Percentiles rank a stretch among this genome's conserved stretches.
These are phyloP conservation scores for Oryza rufipogon DNA, from an alignment of 176 grass and related monocot species.

Conservation along the genomic window DNA sequence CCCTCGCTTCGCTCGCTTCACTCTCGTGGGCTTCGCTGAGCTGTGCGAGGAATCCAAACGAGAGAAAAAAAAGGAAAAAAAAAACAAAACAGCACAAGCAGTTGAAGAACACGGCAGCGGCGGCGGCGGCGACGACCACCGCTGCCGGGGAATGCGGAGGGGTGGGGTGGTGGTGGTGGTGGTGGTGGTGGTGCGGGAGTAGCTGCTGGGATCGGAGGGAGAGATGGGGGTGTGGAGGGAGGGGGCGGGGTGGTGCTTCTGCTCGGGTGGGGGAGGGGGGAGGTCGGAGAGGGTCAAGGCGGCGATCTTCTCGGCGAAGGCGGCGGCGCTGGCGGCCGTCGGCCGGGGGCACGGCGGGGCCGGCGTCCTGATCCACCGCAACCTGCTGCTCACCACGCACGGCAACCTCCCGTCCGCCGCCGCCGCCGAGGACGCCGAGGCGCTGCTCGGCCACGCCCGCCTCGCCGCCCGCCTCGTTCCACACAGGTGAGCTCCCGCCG, in stretches of 20 bases:
- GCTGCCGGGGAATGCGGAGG: slow-evolving; percentile 42
- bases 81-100: slow-evolving; percentile 42
- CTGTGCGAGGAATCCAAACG: background rate
- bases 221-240: slow-evolving; percentile 68
- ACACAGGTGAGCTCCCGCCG: slow-evolving; percentile 52
- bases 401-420: slow-evolving; percentile 66
- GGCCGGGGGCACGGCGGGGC: slow-evolving; percentile 40
- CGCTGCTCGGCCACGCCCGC: slow-evolving; percentile 56
- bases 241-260: slow-evolving; percentile 84
- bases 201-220: background rate
- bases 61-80: background rate
- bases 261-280: slow-evolving; percentile 46
- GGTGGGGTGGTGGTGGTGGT: background rate
- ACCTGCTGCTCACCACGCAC: slow-evolving; percentile 86
- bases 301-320: slow-evolving; percentile 65
- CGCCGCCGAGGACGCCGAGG: slow-evolving; percentile 65
- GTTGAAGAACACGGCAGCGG: slow-evolving; percentile 13
- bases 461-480: slow-evolving; percentile 66
- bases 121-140: background rate
- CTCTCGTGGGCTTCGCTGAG: background rate
- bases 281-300: slow-evolving; percentile 70
- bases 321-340: slow-evolving; percentile 59
- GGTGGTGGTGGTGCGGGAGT: background rate
- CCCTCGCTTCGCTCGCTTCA: slow-evolving; percentile 24
- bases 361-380: slow-evolving; percentile 86